Base-by-base conservation (phyloP, 2,329 filamentous ascomycete genomes). In the Colletotrichum nymphaeae region DNA sequence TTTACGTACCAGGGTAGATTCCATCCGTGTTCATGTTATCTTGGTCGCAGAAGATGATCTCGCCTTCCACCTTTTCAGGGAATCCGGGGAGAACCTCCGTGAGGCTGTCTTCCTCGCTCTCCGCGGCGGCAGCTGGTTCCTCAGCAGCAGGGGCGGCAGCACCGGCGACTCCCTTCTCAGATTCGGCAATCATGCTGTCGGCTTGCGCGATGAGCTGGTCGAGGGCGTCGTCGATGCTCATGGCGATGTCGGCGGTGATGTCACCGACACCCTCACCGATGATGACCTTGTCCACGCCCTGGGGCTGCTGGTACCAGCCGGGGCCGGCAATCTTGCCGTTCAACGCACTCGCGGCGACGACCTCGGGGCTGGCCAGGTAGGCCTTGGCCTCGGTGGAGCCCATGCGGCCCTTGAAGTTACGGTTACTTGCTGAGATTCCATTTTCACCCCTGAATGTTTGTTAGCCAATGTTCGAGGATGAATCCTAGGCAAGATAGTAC, bases 371-470 rank as follows among this genome's bases (percentile, higher is more conserved):
- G 6, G 93, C 93, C 1, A 98, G 91, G 80, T 98, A 98, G 0
- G 95, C 94, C 78, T 95, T 92, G 0, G 95, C 94, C 5, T 94
- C 90, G 3, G 89, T 91, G 16, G 89, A 92, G 3, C 95, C 95
- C 94, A 98, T 97, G 3, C 95, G 91, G 0, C 95, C 95, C 83
- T 95, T 95, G 87, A 95, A 98, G 82, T 98, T 98, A 12, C 95
- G 88, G 85, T 98, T 98, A 64, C 88, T 92, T 0, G 95, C 94
- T 74, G 88, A 92, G 77, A 98, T 95, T 26, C 95, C 95, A 11
- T 95, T 91, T 84, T 98, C 95, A n/a, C 94, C 94, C 19, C 42
- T 49, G 42, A 11, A n/a, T 49, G 19, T 11, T 9, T 22, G 42
- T 49, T 22, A 49, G 42, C 42, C 42, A 24, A 24, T 24, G 24